Evolutionary conservation across 768 basidiomycete genomes (phyloP).

Genomic region (Lentinula sp.): DNA sequence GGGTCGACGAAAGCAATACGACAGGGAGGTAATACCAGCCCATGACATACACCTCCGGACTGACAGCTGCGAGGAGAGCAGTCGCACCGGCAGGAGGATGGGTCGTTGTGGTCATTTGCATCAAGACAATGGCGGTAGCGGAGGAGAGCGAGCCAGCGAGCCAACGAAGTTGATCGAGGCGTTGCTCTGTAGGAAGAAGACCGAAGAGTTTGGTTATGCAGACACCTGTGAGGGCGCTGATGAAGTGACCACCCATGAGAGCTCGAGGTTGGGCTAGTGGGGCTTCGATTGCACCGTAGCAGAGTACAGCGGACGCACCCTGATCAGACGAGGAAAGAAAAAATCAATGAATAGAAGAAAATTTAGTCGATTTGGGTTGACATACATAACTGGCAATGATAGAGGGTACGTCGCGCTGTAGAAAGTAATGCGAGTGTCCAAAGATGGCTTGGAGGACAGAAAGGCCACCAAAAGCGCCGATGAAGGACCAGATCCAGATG

Average conservation of each 20-base stretch:
- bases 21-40: conserved; percentile 52
- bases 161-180: conserved; percentile 41
- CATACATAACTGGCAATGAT: conserved; percentile 45
- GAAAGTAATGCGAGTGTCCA: conserved; percentile 40
- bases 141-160: conserved; percentile 41
- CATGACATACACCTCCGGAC: conserved; percentile 31
- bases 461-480: conserved; percentile 46
- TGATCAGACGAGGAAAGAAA: conserved; percentile 14
- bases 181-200: conserved; percentile 34
- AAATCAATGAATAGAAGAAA: neutral
- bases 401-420: conserved; percentile 35
- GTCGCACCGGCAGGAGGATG: conserved; percentile 41
- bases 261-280: conserved; percentile 49
- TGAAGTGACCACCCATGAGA: conserved; percentile 45
- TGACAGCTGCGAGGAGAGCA: conserved; percentile 41
- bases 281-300: conserved; percentile 46
- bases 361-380: neutral
- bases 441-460: conserved; percentile 45
- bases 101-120: conserved; percentile 43
- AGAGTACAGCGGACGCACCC: conserved; percentile 51
- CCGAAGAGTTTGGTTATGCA: conserved; percentile 47
- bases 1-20: conserved; percentile 38
- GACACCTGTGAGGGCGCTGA: conserved; percentile 41
- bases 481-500: conserved; percentile 46
- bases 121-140: conserved; percentile 30